These are phyloP conservation scores for Azolla pinnata DNA, from an alignment of 75 land plant species.

Conservation along the genomic window DNA sequence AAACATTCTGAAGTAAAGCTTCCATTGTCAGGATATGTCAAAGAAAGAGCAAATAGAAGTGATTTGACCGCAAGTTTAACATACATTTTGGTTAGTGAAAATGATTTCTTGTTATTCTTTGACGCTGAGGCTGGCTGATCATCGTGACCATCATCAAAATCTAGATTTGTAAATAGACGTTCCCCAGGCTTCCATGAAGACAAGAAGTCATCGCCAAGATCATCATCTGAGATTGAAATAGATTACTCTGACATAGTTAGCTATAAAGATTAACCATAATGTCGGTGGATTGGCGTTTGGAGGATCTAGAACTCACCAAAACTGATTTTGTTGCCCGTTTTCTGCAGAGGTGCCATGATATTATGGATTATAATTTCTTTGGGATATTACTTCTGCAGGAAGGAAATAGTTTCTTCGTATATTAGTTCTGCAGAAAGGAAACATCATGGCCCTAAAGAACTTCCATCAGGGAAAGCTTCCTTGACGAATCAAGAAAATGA, in stretches of 20 bases:
- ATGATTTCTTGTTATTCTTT: conserved; percentile 3
- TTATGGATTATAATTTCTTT: too few species aligned
- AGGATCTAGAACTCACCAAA: neutral
- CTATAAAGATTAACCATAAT: neutral
- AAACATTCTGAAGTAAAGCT: neutral
- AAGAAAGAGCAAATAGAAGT: neutral
- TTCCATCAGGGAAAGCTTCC: too few species aligned
- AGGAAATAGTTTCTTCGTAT: too few species aligned
- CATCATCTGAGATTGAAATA: conserved; percentile 12
- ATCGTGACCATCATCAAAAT: conserved; percentile 10
- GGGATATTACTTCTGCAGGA: too few species aligned
- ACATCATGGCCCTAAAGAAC: too few species aligned
- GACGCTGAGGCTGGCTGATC: neutral
- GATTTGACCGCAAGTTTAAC: neutral
- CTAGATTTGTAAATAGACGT: neutral
- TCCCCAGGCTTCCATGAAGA: conserved; percentile 18
- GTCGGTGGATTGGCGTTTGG: neutral
- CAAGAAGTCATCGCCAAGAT: conserved; percentile 13
- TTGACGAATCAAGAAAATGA: too few species aligned
- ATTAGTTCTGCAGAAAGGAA: too few species aligned
- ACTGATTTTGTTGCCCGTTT: too few species aligned
- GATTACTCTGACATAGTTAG: neutral
- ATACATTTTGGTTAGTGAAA: conserved; percentile 15
- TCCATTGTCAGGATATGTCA: neutral
- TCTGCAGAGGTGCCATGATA: too few species aligned